phyloP scores from a whole-genome alignment of 1,139 yeast species.

The Geotrichum cucujoidarum region DNA sequence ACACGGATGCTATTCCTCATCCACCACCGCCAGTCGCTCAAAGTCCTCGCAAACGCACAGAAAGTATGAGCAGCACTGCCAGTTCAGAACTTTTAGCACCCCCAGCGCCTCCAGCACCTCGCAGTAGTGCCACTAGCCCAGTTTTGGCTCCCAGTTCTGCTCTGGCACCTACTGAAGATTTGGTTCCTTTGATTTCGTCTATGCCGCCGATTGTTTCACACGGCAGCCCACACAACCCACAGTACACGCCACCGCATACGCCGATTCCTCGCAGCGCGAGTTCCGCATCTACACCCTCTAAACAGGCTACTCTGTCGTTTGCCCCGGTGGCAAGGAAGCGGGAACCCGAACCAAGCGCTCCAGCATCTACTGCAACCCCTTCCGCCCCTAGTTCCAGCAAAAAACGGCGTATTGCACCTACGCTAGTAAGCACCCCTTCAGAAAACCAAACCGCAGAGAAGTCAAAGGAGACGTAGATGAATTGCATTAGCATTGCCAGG shows the following conservation, averaged over 20 bases:
- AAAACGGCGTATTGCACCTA: slow-evolving; percentile 47
- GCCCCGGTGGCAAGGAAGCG: slow-evolving; percentile 2
- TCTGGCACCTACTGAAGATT: slow-evolving; percentile 7
- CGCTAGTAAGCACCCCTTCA: slow-evolving; percentile 32
- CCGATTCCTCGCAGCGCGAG: slow-evolving; percentile 8
- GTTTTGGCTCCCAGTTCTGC: slow-evolving; percentile 10
- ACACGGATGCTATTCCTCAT: slow-evolving; percentile 19
- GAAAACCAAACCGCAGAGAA: slow-evolving; percentile 10
- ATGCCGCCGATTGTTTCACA: slow-evolving; percentile 18
- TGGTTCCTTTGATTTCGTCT: slow-evolving; percentile 16
- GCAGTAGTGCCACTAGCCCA: slow-evolving; percentile 4
- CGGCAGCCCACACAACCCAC: slow-evolving; percentile 10
- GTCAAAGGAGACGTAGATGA: neutral
- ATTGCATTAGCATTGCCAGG: too few relatives aligned
- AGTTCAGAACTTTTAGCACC: slow-evolving; percentile 9
- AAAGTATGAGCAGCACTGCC: neutral
- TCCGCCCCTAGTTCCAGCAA: slow-evolving; percentile 29
- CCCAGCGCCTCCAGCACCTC: slow-evolving; percentile 9
- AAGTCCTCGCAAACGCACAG: slow-evolving; percentile 7
- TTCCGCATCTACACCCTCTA: neutral
- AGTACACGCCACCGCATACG: slow-evolving; percentile 18
- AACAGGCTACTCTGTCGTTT: slow-evolving; percentile 4
- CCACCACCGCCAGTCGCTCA: slow-evolving; percentile 14
- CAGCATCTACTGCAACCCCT: too few relatives aligned
- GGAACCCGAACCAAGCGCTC: neutral